These are phyloP conservation scores for Naganishia albida DNA, from an alignment of 1,284 basidiomycete genomes.

Conservation along the genomic window DNA sequence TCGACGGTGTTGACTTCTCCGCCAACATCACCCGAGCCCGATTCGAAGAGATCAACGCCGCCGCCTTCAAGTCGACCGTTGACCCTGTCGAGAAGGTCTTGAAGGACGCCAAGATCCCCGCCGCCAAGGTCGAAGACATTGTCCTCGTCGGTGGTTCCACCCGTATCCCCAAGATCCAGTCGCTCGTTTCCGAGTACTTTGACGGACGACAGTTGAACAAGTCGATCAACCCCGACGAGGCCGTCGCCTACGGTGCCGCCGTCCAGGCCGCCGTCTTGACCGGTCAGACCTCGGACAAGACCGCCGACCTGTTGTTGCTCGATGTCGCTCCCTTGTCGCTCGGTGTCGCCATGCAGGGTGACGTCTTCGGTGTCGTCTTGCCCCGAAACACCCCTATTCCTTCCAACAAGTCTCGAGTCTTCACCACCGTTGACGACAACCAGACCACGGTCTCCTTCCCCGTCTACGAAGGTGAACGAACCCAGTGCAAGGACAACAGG, in stretches of 20 bases:
- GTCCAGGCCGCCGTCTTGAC: slow-evolving; percentile 96
- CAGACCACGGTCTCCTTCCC: slow-evolving; percentile 97
- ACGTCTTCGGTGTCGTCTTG: slow-evolving; percentile 94
- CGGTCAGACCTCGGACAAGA: slow-evolving; percentile 94
- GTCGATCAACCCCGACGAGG: slow-evolving; percentile 95
- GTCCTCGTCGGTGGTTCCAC: slow-evolving; percentile 99
- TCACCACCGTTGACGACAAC: slow-evolving; percentile 98
- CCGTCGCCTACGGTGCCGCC: slow-evolving; percentile 92
- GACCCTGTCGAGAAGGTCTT: slow-evolving; percentile 99
- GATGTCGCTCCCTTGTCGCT: slow-evolving; percentile 94
- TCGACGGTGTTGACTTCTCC: slow-evolving; percentile 82
- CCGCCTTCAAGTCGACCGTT: slow-evolving; percentile 92
- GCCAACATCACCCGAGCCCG: slow-evolving; percentile 97
- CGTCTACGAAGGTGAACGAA: slow-evolving; percentile 97
- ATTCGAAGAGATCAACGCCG: slow-evolving; percentile 98
- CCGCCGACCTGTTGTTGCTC: slow-evolving; percentile 88
- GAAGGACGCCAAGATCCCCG: slow-evolving; percentile 97
- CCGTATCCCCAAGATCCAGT: slow-evolving; percentile 99
- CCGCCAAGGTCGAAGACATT: slow-evolving; percentile 97
- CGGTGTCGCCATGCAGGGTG: slow-evolving; percentile 98
- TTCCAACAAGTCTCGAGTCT: slow-evolving; percentile 91
- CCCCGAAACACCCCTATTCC: slow-evolving; percentile 97
- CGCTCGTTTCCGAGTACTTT: slow-evolving; percentile 97
- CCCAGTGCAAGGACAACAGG: slow-evolving; percentile 94
- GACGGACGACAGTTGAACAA: slow-evolving; percentile 97